Evolutionary conservation across 257 asterid species (phyloP).

Genomic region (Solanum appendiculatum): DNA sequence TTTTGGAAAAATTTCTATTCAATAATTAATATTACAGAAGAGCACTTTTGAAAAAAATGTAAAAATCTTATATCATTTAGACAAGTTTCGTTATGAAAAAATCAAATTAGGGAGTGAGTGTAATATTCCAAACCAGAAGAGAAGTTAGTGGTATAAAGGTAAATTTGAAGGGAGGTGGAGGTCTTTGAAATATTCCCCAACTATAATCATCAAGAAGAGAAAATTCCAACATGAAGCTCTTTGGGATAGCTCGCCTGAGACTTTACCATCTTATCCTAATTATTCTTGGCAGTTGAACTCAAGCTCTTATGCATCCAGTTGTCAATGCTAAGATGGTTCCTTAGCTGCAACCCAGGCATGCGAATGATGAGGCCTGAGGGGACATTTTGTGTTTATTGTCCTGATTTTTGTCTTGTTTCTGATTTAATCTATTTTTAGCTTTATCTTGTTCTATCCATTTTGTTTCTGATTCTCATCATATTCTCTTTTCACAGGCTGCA

Average conservation of each 20-base stretch:
- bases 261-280: not conserved
- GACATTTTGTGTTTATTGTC: not conserved
- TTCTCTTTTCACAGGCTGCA: conserved; percentile 47
- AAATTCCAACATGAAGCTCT: not conserved
- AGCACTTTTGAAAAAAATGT: not conserved
- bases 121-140: not conserved
- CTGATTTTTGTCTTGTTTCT: not conserved
- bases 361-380: not conserved
- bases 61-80: not conserved
- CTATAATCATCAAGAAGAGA: not conserved
- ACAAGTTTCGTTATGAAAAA: not conserved
- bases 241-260: not conserved
- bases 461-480: not conserved
- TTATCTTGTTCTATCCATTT: not conserved
- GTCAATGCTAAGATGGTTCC: not conserved
- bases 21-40: not conserved
- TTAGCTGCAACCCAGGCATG: not conserved
- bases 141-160: not conserved
- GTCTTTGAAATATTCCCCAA: not conserved
- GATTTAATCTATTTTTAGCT: not conserved
- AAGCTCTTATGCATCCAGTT: not conserved
- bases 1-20: not conserved
- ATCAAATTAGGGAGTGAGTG: not conserved
- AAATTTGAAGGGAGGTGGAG: not conserved
- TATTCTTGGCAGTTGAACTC: not conserved